Percentiles rank a stretch among this genome's conserved stretches.
phyloP scores from a whole-genome alignment of 441 rosid genomes.

The Syzygium syzygioides region DNA sequence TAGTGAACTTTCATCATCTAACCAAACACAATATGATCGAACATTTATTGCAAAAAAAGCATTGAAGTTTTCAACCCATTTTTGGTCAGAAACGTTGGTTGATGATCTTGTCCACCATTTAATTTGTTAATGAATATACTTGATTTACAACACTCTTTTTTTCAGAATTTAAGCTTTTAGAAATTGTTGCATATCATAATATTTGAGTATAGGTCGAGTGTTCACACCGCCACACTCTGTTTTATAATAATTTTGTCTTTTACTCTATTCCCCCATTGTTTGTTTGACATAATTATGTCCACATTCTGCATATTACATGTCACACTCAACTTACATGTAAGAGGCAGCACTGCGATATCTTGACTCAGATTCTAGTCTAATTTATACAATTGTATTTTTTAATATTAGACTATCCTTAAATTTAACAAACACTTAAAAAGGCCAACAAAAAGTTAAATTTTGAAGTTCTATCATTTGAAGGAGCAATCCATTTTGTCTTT shows the following conservation, averaged over 20 bases:
- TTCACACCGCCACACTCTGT: neutral
- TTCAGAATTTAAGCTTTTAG: no score
- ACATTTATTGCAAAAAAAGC: neutral
- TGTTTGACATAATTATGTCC: neutral
- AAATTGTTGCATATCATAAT: neutral
- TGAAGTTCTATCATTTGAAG: neutral
- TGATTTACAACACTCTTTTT: no score
- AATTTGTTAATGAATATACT: no score
- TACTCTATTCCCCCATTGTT: neutral
- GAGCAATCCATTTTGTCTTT: neutral
- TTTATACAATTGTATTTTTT: neutral
- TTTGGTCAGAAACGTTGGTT: neutral
- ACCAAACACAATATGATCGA: neutral
- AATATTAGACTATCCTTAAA: neutral
- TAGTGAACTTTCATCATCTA: neutral
- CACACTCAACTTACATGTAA: neutral
- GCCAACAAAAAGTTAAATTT: neutral
- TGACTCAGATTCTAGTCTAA: neutral
- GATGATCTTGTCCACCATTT: no score
- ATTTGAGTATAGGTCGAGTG: neutral
- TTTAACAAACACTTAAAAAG: neutral
- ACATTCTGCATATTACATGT: neutral
- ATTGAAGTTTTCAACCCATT: neutral
- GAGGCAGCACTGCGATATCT: neutral
- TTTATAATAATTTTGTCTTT: neutral